phyloP scores from a whole-genome alignment of 2,329 filamentous ascomycete genomes.

The Diplodia seriata region DNA sequence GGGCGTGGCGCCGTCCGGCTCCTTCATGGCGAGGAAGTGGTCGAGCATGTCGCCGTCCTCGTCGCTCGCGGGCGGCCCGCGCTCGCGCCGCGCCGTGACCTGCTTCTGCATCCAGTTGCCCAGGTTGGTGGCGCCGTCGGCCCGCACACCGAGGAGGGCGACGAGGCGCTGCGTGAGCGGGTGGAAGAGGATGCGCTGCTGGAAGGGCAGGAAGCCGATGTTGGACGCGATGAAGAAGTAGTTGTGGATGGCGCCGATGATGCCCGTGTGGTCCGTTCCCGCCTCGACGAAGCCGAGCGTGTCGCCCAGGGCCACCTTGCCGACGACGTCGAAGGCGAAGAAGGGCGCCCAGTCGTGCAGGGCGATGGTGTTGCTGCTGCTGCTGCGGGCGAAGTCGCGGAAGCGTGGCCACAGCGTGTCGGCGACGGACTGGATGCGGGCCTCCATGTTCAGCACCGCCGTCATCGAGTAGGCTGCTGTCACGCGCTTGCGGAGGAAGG shows the following conservation, averaged over 20 bases:
- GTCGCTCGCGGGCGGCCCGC: not conserved
- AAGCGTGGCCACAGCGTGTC: slow-evolving; percentile 37
- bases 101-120: not conserved
- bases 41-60: slow-evolving; percentile 7
- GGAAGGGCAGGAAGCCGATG: not conserved
- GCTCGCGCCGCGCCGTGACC: not conserved
- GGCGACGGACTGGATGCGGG: not conserved
- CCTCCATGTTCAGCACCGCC: not conserved
- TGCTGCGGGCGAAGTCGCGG: slow-evolving; percentile 61
- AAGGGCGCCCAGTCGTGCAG: slow-evolving; percentile 36
- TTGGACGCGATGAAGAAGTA: slow-evolving; percentile 2
- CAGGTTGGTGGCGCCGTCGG: not conserved
- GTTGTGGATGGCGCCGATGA: not conserved
- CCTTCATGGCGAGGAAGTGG: slow-evolving; percentile 14
- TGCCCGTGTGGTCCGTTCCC: not conserved
- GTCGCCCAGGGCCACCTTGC: slow-evolving; percentile 2
- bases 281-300: slow-evolving; percentile 1
- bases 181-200: not conserved
- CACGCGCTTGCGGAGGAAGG: slow-evolving; percentile 16
- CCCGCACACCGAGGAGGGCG: not conserved
- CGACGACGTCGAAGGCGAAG: slow-evolving; percentile 3
- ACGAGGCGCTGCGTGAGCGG: not conserved
- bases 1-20: not conserved
- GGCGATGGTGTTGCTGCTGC: slow-evolving; percentile 55
- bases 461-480: slow-evolving; percentile 1